These are phyloP conservation scores for Rubia tinctorum DNA, from an alignment of 305 asterid species.

Conservation along the genomic window DNA sequence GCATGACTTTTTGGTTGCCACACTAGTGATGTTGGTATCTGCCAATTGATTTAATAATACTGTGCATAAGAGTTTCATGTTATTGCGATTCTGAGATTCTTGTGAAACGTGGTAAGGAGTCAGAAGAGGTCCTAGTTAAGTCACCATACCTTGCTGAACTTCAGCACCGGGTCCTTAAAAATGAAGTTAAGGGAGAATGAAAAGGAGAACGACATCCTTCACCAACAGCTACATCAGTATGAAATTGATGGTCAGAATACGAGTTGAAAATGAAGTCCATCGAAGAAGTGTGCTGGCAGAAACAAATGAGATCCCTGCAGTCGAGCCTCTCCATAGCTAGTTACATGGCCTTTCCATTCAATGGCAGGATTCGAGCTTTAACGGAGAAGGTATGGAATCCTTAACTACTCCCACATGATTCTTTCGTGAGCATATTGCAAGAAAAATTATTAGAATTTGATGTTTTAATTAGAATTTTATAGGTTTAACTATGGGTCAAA, in stretches of 20 bases:
- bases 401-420: too few species aligned
- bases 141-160: slow-evolving; percentile 81
- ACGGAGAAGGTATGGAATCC: too few species aligned
- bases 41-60: not conserved
- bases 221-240: slow-evolving; percentile 84
- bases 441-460: too few species aligned
- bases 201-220: slow-evolving; percentile 88
- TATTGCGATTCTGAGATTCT: not conserved
- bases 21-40: not conserved
- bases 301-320: slow-evolving; percentile 96
- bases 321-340: slow-evolving; percentile 82
- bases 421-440: too few species aligned
- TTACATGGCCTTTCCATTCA: too few species aligned
- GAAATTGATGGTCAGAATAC: slow-evolving; percentile 97
- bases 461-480: too few species aligned
- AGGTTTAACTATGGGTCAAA: too few species aligned
- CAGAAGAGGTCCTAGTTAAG: slow-evolving; percentile 77
- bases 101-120: slow-evolving; percentile 56
- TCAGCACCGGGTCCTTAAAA: slow-evolving; percentile 85
- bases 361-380: too few species aligned
- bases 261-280: slow-evolving; percentile 95
- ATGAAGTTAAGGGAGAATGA: slow-evolving; percentile 90
- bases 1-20: not conserved
- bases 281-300: slow-evolving; percentile 99
- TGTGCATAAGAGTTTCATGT: not conserved